Base-by-base conservation (phyloP, 169 alveolate genomes). In the Hepatocystis sp. region DNA sequence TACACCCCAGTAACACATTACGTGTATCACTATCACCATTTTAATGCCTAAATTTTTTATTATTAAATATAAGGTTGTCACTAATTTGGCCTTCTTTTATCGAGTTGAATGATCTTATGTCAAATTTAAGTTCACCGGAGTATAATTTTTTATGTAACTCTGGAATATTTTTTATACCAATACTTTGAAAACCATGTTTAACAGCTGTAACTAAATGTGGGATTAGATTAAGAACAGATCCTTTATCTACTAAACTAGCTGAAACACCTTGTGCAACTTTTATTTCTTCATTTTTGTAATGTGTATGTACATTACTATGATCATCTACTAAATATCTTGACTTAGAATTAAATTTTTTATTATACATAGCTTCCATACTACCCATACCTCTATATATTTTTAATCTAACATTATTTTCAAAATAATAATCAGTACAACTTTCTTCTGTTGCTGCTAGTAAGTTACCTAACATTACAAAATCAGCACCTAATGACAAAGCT, bases 401-500 rank as follows among this genome's bases (percentile, higher is more conserved):
- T 66, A 90, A 86, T 21, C 95, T 51, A 4, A 90, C 90, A 17
- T 98, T 98, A 52, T 95, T 93, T 46, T 94, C 91, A 91, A 93
- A 94, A 91, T 93, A 93, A 78, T 94, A 95, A 25, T 96, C 98
- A 1, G 99, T 99, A 7, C 98, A 98, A 15, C 98, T 92, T 90
- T 97, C 99, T 60, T 93, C 96, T 25, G 98, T 97, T n/a, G 99
- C 98, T 1, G 98, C 98, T 23, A 96, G 71, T 49, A 95, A 81
- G 30, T 95, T 94, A 2, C 98, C 98, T 17, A 92, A 89, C 99
- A 97, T 97, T 27, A 96, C 98, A 40, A 95, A 78, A 68, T 94
- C 93, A 36, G 98, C 98, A n/a, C 99, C 99, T 13, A 96, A 81
- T 1, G 98, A 95, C 49, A 97, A 85, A 0, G 95, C 98, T 93